Conservation (phyloP, 805 yeast species). For the Blastobotrys robertii region DNA sequence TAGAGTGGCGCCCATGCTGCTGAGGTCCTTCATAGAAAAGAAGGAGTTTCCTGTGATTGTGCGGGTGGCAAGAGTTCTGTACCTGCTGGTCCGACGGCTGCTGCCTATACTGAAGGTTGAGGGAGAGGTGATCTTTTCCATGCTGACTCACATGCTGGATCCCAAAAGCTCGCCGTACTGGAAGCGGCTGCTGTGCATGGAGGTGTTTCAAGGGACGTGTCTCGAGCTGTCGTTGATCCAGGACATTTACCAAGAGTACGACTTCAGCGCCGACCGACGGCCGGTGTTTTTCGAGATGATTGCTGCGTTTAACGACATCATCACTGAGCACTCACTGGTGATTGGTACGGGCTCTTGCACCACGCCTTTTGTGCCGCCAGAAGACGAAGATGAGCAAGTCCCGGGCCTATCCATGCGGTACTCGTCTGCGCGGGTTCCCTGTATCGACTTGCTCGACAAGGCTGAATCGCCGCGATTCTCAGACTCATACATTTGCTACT, state of each 20-base stretch:
- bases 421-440: constrained; percentile 42
- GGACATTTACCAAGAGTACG: constrained; percentile 53
- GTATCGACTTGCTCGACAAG: constrained; percentile 74
- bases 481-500: constrained; percentile 47
- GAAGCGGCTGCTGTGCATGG: constrained; percentile 68
- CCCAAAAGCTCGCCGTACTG: constrained; percentile 51
- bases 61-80: constrained; percentile 64
- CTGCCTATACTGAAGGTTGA: constrained; percentile 59
- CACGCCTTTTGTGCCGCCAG: constrained; percentile 8
- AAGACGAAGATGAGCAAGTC: constrained; percentile 3
- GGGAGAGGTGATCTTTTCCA: constrained; percentile 68
- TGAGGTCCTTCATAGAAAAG: constrained; percentile 51
- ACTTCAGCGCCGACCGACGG: constrained; percentile 46
- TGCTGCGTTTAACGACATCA: constrained; percentile 30
- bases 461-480: constrained; percentile 64
- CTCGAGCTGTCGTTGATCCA: constrained; percentile 44
- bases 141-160: constrained; percentile 63
- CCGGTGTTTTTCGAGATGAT: constrained; percentile 51
- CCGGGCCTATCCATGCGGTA: constrained; percentile 13
- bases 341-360: constrained; percentile 21
- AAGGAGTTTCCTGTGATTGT: constrained; percentile 60
- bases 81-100: constrained; percentile 52
- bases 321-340: constrained; percentile 27
- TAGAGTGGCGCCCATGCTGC: constrained; percentile 63
- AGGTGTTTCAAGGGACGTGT: constrained; percentile 53